phyloP scores from a whole-genome alignment of 805 yeast species.

The Starmera caribaea region DNA sequence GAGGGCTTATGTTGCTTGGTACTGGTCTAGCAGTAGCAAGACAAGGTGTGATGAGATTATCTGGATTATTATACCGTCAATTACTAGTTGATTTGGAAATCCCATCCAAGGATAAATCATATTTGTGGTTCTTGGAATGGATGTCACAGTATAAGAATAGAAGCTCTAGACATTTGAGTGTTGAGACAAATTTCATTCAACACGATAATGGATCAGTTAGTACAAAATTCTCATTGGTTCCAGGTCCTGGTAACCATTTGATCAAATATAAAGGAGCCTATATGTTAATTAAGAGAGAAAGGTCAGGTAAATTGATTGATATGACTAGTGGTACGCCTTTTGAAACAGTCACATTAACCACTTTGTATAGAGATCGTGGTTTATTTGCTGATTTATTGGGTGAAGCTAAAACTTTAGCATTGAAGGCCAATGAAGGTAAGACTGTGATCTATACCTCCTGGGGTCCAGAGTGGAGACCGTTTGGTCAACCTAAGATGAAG shows the following conservation, averaged over 20 bases:
- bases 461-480: conserved; percentile 99
- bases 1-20: conserved; percentile 94
- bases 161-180: conserved; percentile 75
- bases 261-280: conserved; percentile 79
- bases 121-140: conserved; percentile 94
- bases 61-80: conserved; percentile 68
- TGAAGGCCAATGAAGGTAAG: conserved; percentile 79
- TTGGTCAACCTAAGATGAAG: conserved; percentile 90
- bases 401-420: conserved; percentile 81
- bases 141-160: conserved; percentile 77
- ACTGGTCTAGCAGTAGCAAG: conserved; percentile 75
- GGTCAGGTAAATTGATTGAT: conserved; percentile 83
- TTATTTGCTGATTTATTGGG: conserved; percentile 60
- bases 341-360: conserved; percentile 92
- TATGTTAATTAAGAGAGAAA: conserved; percentile 80
- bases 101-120: conserved; percentile 87
- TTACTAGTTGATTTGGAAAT: conserved; percentile 87
- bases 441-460: conserved; percentile 90
- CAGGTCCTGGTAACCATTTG: conserved; percentile 95
- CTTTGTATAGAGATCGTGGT: conserved; percentile 71
- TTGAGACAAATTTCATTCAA: conserved; percentile 76
- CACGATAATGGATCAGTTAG: conserved; percentile 89
- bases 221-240: conserved; percentile 84
- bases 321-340: conserved; percentile 88
- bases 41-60: conserved; percentile 51